Percentiles rank a stretch among this genome's conserved stretches.
Evolutionary conservation across 2,329 filamentous ascomycete genomes (phyloP).

Genomic region (Blastomyces silverae): DNA sequence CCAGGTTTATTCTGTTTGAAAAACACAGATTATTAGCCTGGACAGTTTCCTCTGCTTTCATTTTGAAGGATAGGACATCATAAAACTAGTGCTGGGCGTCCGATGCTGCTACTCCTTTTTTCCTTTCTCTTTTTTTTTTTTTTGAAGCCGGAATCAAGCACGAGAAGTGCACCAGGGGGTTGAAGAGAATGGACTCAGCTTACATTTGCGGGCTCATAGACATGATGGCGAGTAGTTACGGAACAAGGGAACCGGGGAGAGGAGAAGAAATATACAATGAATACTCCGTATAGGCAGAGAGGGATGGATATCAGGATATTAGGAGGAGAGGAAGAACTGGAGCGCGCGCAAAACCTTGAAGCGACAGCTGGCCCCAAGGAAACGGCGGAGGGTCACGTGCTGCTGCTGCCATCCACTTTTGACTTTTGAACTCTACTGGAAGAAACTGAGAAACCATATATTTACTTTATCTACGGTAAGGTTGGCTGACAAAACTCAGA

Average conservation of each 20-base stretch:
- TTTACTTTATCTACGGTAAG: no score
- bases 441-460: no score
- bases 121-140: background rate
- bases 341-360: background rate
- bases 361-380: slow-evolving; percentile 9
- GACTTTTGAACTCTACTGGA: no score
- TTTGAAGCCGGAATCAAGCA: background rate
- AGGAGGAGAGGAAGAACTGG: no score
- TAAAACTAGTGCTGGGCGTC: background rate
- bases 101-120: background rate
- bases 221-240: slow-evolving; percentile 24
- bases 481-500: no score
- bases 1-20: slow-evolving; percentile 68
- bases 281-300: no score
- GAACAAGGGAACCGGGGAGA: background rate
- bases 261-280: no score
- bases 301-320: slow-evolving; percentile 10
- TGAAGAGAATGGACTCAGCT: slow-evolving; percentile 13
- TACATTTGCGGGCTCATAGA: slow-evolving; percentile 28
- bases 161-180: background rate
- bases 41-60: background rate
- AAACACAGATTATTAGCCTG: background rate
- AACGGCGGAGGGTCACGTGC: background rate
- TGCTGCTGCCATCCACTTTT: background rate
- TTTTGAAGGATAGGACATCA: background rate